phyloP scores from a whole-genome alignment of 2,329 filamentous ascomycete species.

The Mariannaea sp. region DNA sequence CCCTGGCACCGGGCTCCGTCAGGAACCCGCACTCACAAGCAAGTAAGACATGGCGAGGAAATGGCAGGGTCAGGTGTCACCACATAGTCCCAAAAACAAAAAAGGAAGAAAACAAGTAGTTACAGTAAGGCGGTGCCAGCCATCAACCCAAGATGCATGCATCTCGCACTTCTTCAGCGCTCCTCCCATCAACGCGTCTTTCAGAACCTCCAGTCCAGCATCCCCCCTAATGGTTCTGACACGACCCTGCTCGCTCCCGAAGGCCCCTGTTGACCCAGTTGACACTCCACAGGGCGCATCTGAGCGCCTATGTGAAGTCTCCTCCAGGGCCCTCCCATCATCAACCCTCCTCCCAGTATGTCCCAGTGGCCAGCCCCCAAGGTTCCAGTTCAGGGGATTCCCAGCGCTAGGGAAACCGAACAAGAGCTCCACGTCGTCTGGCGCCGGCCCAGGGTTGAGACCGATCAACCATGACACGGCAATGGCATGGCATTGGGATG shows the following conservation, averaged over 20 bases:
- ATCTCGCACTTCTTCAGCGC: not conserved
- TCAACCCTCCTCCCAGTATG: constrained; percentile 6
- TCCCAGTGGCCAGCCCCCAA: constrained; percentile 7
- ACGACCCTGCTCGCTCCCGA: constrained; percentile 24
- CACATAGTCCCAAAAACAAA: no score
- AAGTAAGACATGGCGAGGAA: not conserved
- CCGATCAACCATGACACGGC: constrained; percentile 28
- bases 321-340: constrained; percentile 33
- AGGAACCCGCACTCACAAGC: constrained; percentile 2
- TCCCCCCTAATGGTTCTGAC: constrained; percentile 22
- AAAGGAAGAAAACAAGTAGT: not conserved
- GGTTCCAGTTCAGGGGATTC: constrained; percentile 23
- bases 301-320: constrained; percentile 36
- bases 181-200: not conserved
- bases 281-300: constrained; percentile 36
- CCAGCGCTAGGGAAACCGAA: constrained; percentile 26
- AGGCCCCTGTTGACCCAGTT: constrained; percentile 19
- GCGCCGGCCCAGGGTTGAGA: constrained; percentile 25
- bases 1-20: constrained; percentile 2
- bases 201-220: constrained; percentile 9
- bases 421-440: constrained; percentile 29
- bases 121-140: constrained; percentile 5
- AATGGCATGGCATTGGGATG: constrained; percentile 32
- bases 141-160: constrained; percentile 3
- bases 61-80: no score